Evolutionary conservation across 306 rosid species (phyloP), one percentile per base, ranked within the genome.

Genomic region (Cucumis hystrix): DNA sequence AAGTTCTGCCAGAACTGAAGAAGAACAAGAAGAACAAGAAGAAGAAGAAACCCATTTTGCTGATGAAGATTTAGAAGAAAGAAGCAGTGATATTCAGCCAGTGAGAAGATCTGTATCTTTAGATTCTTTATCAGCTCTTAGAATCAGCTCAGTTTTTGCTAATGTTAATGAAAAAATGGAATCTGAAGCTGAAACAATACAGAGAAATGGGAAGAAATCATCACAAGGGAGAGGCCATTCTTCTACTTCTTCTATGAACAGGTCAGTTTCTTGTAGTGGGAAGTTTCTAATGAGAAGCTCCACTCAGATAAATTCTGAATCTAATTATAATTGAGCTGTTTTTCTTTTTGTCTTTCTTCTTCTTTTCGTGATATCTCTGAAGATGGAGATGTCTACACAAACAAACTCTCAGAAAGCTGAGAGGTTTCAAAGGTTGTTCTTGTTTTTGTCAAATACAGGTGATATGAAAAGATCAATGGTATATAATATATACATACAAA

Each of bases 211-310:
- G 18, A n/a, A n/a, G 35, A 67, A 67, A 20, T 6, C n/a, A 74
- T 75, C 83, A 43, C 68, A 84, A 62, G 80, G 41, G 72, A 81
- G 80, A 13, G 76, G 85, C 78, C 67, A 77, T 86, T 10, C 45
- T 82, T 69, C 74, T 33, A 33, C 37, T n/a, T 49, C 74, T 5
- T 17, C 91, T 18, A 84, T 91, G 84, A 91, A 86, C 85, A 89
- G 92, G 83, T 91, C 98, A 15, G 75, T 79, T 60, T 93, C 98
- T 68, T 86, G 81, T 76, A 83, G 78, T 72, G 96, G 91, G 12
- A 89, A 85, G 30, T 79, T 82, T 51, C 28, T 54, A 8, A 17
- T 73, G 47, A 51, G 63, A 72, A 51, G 45, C 16, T 47, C 76
- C 37, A 70, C 75, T 13, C 75, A 70, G 40, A 70, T 39, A 47